Conservation (phyloP, 2,329 filamentous ascomycete genomes). For the Grosmannia huntii region DNA sequence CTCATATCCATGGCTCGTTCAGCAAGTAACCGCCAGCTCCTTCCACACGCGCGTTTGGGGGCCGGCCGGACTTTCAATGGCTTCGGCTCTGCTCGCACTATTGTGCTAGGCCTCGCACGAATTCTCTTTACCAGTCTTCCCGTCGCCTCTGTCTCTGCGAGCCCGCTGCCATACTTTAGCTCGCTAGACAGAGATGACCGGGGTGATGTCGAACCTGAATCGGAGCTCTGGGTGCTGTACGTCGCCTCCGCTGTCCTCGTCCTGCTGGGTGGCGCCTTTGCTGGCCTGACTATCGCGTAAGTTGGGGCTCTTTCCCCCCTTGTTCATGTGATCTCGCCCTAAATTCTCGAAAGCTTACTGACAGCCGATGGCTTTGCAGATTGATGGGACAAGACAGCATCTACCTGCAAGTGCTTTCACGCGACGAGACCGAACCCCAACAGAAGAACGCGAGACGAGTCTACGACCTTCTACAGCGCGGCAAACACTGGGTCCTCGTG, state of each 20-base stretch:
- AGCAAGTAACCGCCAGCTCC: not conserved
- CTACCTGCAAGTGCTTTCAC: constrained; percentile 87
- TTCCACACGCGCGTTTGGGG: not conserved
- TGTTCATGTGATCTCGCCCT: not conserved
- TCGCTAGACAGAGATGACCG: constrained; percentile 21
- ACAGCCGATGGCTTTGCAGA: constrained; percentile 16
- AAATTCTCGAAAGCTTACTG: not conserved
- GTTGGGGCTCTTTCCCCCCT: not conserved
- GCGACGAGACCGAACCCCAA: constrained; percentile 74
- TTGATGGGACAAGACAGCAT: constrained; percentile 76
- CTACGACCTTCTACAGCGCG: constrained; percentile 63
- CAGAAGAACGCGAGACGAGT: constrained; percentile 75
- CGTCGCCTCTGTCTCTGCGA: constrained; percentile 25
- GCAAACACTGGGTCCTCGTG: constrained; percentile 97
- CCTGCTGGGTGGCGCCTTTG: constrained; percentile 81
- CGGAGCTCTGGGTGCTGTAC: constrained; percentile 70
- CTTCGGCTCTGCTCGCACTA: constrained; percentile 26
- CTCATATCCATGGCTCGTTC: not conserved
- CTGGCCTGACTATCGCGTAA: constrained; percentile 79
- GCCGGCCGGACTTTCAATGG: constrained; percentile 7
- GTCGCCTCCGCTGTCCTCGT: constrained; percentile 69
- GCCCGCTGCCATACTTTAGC: constrained; percentile 23
- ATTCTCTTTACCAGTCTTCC: constrained; percentile 36
- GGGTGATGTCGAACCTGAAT: constrained; percentile 38
- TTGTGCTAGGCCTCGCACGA: constrained; percentile 38